Conservation (phyloP, 495 filamentous ascomycete genomes). For the Physcia stellaris region DNA sequence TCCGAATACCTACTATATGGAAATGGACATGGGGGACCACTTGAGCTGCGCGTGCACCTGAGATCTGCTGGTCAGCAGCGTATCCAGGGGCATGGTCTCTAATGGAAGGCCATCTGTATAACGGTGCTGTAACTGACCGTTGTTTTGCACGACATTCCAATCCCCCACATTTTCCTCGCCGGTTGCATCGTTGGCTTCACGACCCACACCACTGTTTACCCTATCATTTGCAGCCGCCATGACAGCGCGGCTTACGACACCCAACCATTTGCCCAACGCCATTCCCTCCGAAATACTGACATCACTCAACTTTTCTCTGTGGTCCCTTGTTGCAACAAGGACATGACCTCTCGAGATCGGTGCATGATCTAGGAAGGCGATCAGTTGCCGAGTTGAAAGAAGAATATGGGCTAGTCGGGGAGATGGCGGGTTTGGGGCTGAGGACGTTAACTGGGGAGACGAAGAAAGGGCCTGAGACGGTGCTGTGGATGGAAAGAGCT, state of each 20-base stretch:
- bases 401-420: too few relatives aligned
- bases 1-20: too few relatives aligned
- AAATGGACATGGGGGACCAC: conserved; percentile 87
- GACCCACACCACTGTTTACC: conserved; percentile 17
- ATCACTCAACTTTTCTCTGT: conserved; percentile 60
- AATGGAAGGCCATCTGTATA: neutral
- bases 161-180: conserved; percentile 38
- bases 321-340: conserved; percentile 56
- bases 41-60: conserved; percentile 70
- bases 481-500: too few relatives aligned
- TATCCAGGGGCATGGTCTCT: conserved; percentile 6
- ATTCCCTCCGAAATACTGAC: conserved; percentile 37
- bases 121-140: conserved; percentile 37
- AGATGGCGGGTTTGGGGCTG: too few relatives aligned
- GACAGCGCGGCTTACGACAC: conserved; percentile 58
- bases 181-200: conserved; percentile 19
- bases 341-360: too few relatives aligned
- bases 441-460: too few relatives aligned
- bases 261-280: conserved; percentile 59
- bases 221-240: conserved; percentile 33
- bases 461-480: too few relatives aligned
- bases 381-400: too few relatives aligned
- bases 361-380: too few relatives aligned
- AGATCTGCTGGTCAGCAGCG: neutral
- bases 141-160: conserved; percentile 94